Percentiles rank a stretch among this genome's conserved stretches.
Conservation (phyloP, 2,329 filamentous ascomycete species). For the Sporothrix euskadiensis region DNA sequence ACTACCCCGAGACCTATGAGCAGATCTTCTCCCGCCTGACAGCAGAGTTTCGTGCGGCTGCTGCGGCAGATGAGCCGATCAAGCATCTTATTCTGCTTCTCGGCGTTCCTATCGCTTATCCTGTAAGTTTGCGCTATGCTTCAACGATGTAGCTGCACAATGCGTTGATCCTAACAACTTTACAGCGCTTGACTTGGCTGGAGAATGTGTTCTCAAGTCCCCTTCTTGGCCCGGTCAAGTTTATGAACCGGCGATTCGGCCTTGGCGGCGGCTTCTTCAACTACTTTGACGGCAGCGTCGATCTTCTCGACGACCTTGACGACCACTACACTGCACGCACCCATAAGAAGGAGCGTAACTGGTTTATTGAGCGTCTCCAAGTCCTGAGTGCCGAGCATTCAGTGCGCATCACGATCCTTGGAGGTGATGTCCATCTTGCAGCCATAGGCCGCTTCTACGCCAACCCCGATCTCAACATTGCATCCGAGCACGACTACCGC, state of each 20-base stretch:
- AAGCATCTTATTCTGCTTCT: constrained; percentile 85
- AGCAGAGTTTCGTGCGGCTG: constrained; percentile 67
- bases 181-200: constrained; percentile 83
- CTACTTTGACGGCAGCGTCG: constrained; percentile 88
- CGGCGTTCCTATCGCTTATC: constrained; percentile 84
- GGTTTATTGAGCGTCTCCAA: constrained; percentile 79
- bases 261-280: constrained; percentile 85
- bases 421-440: constrained; percentile 90
- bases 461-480: constrained; percentile 74
- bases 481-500: constrained; percentile 79
- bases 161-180: not conserved
- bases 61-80: constrained; percentile 69
- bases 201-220: constrained; percentile 89
- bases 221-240: constrained; percentile 81
- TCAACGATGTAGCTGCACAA: not conserved
- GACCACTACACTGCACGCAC: constrained; percentile 94
- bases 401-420: constrained; percentile 85
- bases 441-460: constrained; percentile 94
- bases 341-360: constrained; percentile 84
- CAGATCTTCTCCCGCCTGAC: constrained; percentile 75
- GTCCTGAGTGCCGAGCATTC: constrained; percentile 81
- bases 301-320: constrained; percentile 88
- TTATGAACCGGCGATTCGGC: constrained; percentile 88
- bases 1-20: constrained; percentile 89
- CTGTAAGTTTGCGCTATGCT: constrained; percentile 49